These are phyloP conservation scores for Starmerella bacillaris DNA, from an alignment of 805 yeast species.

Conservation along the genomic window DNA sequence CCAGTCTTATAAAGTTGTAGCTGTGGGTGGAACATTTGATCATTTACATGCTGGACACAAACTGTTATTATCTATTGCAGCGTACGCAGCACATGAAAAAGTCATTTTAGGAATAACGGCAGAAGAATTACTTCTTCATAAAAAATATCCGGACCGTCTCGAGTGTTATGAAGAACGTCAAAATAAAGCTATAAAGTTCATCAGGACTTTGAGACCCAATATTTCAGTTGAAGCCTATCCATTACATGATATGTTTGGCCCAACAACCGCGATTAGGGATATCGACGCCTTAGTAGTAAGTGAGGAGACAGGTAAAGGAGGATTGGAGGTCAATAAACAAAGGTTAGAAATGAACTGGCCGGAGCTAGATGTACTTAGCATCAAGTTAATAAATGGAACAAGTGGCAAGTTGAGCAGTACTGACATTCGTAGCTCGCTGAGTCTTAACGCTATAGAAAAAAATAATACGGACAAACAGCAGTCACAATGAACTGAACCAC, in stretches of 20 bases:
- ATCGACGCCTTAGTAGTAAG: constrained; percentile 72
- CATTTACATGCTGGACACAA: constrained; percentile 93
- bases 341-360: constrained; percentile 41
- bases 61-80: constrained; percentile 55
- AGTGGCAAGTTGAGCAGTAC: constrained; percentile 73
- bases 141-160: constrained; percentile 49
- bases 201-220: constrained; percentile 31
- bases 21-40: constrained; percentile 95
- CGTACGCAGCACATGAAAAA: constrained; percentile 35
- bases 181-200: constrained; percentile 30
- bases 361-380: constrained; percentile 32
- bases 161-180: constrained; percentile 41
- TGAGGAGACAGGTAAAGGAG: constrained; percentile 64
- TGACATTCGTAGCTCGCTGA: too few relatives aligned
- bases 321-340: constrained; percentile 45
- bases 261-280: constrained; percentile 57
- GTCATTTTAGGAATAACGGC: constrained; percentile 79
- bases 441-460: too few relatives aligned
- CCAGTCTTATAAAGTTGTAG: constrained; percentile 11
- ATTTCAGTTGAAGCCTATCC: constrained; percentile 36
- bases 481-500: too few relatives aligned
- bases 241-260: constrained; percentile 81
- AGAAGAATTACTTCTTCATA: constrained; percentile 48
- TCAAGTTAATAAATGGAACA: constrained; percentile 41
- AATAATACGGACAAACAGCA: too few relatives aligned